phyloP scores from a whole-genome alignment of 352 stramenopile genomes.

The Phytophthora brassicae region DNA sequence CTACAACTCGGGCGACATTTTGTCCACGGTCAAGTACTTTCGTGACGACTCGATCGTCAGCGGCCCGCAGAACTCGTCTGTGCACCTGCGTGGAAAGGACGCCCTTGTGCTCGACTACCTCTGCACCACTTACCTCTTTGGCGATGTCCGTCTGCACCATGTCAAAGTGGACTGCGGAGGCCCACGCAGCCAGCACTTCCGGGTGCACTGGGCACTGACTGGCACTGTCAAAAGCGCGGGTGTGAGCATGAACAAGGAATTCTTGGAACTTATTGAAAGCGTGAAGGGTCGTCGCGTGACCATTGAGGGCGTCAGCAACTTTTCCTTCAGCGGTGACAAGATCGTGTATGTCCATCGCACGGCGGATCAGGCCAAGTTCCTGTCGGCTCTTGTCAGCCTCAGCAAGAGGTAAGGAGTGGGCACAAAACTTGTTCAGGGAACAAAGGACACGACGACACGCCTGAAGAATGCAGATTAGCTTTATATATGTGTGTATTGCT shows the following conservation, averaged over 20 bases:
- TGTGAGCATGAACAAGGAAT: conserved; percentile 89
- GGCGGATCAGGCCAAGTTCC: conserved; percentile 87
- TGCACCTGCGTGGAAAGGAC: conserved; percentile 80
- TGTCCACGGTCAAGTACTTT: conserved; percentile 77
- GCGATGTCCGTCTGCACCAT: conserved; percentile 73
- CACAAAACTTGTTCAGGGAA: background rate
- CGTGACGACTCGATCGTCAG: conserved; percentile 89
- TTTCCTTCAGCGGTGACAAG: conserved; percentile 86
- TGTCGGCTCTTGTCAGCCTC: conserved; percentile 76
- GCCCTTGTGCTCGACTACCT: conserved; percentile 86
- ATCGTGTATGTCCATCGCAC: conserved; percentile 89
- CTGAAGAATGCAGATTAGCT: conserved; percentile 23
- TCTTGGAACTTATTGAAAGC: conserved; percentile 82
- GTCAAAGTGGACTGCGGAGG: conserved; percentile 83
- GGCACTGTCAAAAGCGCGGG: conserved; percentile 74
- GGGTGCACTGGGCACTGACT: conserved; percentile 83
- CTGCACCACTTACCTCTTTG: conserved; percentile 84
- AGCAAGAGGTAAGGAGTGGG: conserved; percentile 56
- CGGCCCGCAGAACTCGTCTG: conserved; percentile 82
- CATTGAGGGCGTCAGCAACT: conserved; percentile 88
- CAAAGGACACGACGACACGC: background rate
- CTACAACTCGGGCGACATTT: conserved; percentile 81
- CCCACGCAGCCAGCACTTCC: conserved; percentile 83
- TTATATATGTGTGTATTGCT: conserved; percentile 30
- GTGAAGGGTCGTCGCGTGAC: conserved; percentile 76